These are phyloP conservation scores for Metschnikowia baotianmanensis DNA, from an alignment of 805 yeast genomes.

Conservation along the genomic window DNA sequence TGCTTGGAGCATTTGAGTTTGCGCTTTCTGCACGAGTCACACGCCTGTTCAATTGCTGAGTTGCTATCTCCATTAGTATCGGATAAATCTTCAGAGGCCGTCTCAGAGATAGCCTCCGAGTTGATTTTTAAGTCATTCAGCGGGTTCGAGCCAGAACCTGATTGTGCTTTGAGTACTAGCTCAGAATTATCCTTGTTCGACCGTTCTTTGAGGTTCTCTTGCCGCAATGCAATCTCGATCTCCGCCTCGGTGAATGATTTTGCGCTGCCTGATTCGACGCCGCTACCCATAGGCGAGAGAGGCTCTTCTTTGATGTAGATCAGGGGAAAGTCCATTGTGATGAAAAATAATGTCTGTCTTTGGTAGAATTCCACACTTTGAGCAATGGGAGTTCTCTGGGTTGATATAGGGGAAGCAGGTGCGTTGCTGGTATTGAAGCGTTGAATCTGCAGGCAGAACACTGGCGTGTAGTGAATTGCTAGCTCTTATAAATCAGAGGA, in stretches of 20 bases:
- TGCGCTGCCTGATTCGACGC: background rate
- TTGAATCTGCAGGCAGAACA: slow-evolving; percentile 6
- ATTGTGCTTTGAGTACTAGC: no score
- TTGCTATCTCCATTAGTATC: slow-evolving; percentile 1
- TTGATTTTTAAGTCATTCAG: background rate
- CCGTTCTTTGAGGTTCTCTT: no score
- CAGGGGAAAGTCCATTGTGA: slow-evolving; percentile 4
- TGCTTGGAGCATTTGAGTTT: slow-evolving; percentile 81
- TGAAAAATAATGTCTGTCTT: no score
- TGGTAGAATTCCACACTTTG: no score
- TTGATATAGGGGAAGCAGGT: slow-evolving; percentile 1
- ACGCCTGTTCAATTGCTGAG: slow-evolving; percentile 51
- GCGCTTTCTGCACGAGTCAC: slow-evolving; percentile 81
- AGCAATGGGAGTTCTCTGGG: background rate
- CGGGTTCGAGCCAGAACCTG: no score
- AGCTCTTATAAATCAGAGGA: background rate
- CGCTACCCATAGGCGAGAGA: slow-evolving; percentile 1
- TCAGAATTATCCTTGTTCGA: no score
- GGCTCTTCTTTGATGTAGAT: slow-evolving; percentile 9
- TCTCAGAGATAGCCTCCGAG: background rate
- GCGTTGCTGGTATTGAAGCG: background rate
- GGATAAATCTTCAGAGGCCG: background rate
- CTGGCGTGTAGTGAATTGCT: slow-evolving; percentile 8
- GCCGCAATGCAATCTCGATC: slow-evolving; percentile 1
- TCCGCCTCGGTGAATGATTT: slow-evolving; percentile 1